A percentile compares a stretch with the other conserved stretches of the same genome.
These are phyloP conservation scores for Dioscorea zingiberensis DNA, from an alignment of 106 monocot genomes.

Conservation along the genomic window DNA sequence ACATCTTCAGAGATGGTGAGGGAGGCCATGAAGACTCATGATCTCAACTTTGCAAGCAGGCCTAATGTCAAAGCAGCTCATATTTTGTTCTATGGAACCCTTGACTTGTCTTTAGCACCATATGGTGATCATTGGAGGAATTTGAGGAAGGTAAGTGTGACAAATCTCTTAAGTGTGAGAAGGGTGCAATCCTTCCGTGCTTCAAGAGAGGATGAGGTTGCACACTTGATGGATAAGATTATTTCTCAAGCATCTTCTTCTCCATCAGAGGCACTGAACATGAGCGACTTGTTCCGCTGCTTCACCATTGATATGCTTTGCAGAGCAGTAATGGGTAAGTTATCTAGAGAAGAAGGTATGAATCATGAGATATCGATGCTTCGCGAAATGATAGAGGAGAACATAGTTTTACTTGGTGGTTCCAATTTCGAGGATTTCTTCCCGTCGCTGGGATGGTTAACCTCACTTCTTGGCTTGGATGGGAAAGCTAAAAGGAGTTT, in stretches of 20 bases:
- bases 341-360: background rate
- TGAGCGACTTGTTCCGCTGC: constrained; percentile 16
- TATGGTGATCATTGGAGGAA: constrained; percentile 19
- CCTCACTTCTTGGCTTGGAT: too few species aligned
- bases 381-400: background rate
- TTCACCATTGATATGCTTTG: constrained; percentile 6
- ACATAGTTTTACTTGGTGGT: background rate
- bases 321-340: background rate
- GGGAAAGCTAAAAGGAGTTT: too few species aligned
- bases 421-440: constrained; percentile 6
- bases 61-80: background rate
- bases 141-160: too few species aligned
- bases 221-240: too few species aligned
- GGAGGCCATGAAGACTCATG: too few species aligned
- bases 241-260: too few species aligned
- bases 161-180: too few species aligned
- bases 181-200: too few species aligned
- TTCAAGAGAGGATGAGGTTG: too few species aligned
- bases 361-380: background rate
- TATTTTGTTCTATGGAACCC: background rate
- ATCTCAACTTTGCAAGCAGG: constrained; percentile 9
- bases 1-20: too few species aligned
- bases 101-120: constrained; percentile 16
- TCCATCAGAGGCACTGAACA: too few species aligned
- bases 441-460: constrained; percentile 4